A percentile compares a stretch with the other conserved stretches of the same genome.
phyloP scores from a whole-genome alignment of 2,329 filamentous ascomycete species.

The Aspergillus sp. region DNA sequence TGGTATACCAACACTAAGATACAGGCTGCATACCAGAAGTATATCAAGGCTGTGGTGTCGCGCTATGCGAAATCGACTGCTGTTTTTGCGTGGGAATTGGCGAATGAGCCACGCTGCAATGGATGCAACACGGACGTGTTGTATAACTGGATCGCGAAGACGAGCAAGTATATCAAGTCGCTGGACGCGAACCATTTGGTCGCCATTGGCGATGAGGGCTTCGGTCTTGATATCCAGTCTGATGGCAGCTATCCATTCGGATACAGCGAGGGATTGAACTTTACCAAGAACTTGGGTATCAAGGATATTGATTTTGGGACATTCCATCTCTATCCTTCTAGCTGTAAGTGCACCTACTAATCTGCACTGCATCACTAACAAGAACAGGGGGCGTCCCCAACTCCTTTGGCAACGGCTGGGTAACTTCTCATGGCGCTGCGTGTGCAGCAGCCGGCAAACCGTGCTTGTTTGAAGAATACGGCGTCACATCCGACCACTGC shows the following conservation, averaged over 20 bases:
- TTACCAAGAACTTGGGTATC: slow-evolving; percentile 48
- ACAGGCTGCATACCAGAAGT: slow-evolving; percentile 58
- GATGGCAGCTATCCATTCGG: slow-evolving; percentile 52
- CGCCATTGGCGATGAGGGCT: slow-evolving; percentile 61
- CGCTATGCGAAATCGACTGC: slow-evolving; percentile 56
- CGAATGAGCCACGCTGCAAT: slow-evolving; percentile 61
- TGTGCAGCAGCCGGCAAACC: slow-evolving; percentile 35
- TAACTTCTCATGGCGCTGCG: slow-evolving; percentile 40
- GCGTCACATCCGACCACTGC: slow-evolving; percentile 25
- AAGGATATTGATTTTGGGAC: slow-evolving; percentile 53
- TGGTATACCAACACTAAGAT: slow-evolving; percentile 55
- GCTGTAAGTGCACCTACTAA: slow-evolving; percentile 29
- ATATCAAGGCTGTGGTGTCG: slow-evolving; percentile 55
- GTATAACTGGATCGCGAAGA: slow-evolving; percentile 55
- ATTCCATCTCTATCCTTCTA: slow-evolving; percentile 48
- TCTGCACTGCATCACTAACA: background rate
- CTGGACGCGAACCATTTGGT: slow-evolving; percentile 60
- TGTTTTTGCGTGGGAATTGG: slow-evolving; percentile 64
- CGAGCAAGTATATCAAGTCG: slow-evolving; percentile 59
- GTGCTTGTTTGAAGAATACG: slow-evolving; percentile 40
- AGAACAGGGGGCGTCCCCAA: slow-evolving; percentile 30
- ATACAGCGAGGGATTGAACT: slow-evolving; percentile 49
- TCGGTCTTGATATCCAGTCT: slow-evolving; percentile 41
- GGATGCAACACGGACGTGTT: slow-evolving; percentile 56
- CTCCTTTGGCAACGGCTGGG: slow-evolving; percentile 45